Base-by-base conservation (phyloP, 2,329 filamentous ascomycete genomes). In the Calonectria honghensis region DNA sequence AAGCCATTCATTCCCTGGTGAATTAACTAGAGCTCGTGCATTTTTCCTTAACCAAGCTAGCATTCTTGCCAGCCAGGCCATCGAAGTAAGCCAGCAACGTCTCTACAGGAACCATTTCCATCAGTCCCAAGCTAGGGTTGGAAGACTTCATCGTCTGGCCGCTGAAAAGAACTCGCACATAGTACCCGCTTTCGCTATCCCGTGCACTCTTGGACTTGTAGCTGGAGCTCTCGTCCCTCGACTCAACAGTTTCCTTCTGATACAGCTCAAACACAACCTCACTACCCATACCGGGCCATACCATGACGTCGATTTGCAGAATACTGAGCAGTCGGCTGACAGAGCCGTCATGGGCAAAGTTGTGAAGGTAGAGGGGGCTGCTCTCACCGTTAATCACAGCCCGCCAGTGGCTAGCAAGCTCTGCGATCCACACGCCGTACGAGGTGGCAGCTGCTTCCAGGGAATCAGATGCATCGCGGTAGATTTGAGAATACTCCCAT, bases 221-320 rank as follows among this genome's bases (percentile, higher is more conserved):
- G 18, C 50, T 27, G 1, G 29, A 45, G 35, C 39, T 48, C 39
- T 73, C 54, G 18, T 73, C 20, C 11, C 35, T 57, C 0, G 59
- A 32, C 5, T 69, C 64, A 9, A 31, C 51, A 6, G 48, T 2
- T 4, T 69, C 80, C 79, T 86, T 88, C 77, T 84, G 86, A 78
- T 92, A 96, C 20, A 96, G 80, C 85, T 96, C 94, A 81, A 96
- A 95, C 0, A 95, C 90, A 0, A 96, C 87, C 84, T 96, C 94
- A 6, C 91, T 88, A 0, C 94, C 94, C 94, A 96, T 95, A 0
- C 94, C 94, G 0, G 94, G 94, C 94, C 94, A 96, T 0, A 95
- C 92, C 94, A 96, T 96, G 65, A 87, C 84, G 24, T 95, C 92
- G 1, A 76, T 74, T 84, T 96, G 94, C 78, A 96, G 82, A 18